A percentile compares a stretch with the other conserved stretches of the same genome.
These are phyloP conservation scores for Coix lacrymajobi DNA, from an alignment of 176 grass and related monocot species.

Conservation along the genomic window DNA sequence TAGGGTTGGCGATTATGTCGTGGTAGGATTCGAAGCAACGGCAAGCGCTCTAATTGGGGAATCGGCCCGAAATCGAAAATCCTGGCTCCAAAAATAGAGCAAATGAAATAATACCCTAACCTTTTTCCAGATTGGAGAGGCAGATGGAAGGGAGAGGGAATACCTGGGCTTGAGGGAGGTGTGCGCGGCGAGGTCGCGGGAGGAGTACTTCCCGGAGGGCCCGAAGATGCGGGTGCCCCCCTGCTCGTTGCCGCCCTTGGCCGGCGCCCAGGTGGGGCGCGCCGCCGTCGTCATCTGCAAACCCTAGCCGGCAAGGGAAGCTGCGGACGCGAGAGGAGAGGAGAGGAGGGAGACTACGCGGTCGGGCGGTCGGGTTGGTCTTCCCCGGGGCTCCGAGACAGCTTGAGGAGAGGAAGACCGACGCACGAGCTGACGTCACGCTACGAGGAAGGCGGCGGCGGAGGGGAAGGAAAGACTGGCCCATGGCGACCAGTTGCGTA, in stretches of 20 bases:
- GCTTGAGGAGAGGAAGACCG: background rate
- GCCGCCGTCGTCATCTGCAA: constrained; percentile 84
- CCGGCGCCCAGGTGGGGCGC: constrained; percentile 94
- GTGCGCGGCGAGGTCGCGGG: constrained; percentile 87
- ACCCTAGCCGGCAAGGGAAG: background rate
- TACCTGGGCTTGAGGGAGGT: constrained; percentile 96
- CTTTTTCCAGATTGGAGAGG: background rate
- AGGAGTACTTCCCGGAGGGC: constrained; percentile 81
- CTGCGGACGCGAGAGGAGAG: background rate
- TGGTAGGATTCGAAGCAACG: background rate
- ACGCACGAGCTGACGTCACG: no score
- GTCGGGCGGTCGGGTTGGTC: background rate
- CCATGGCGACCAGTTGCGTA: background rate
- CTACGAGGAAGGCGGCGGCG: background rate
- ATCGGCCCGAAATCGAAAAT: background rate
- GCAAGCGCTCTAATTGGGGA: background rate
- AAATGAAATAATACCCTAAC: no score
- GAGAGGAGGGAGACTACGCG: background rate
- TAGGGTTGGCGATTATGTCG: background rate
- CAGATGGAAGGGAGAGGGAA: background rate
- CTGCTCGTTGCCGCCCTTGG: constrained; percentile 98
- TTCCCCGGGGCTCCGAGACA: background rate
- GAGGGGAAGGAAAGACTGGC: background rate
- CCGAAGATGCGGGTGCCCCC: constrained; percentile 92
- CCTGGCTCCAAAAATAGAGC: background rate